phyloP scores from a whole-genome alignment of 2,329 filamentous ascomycete genomes.

The Capronia epimyces region DNA sequence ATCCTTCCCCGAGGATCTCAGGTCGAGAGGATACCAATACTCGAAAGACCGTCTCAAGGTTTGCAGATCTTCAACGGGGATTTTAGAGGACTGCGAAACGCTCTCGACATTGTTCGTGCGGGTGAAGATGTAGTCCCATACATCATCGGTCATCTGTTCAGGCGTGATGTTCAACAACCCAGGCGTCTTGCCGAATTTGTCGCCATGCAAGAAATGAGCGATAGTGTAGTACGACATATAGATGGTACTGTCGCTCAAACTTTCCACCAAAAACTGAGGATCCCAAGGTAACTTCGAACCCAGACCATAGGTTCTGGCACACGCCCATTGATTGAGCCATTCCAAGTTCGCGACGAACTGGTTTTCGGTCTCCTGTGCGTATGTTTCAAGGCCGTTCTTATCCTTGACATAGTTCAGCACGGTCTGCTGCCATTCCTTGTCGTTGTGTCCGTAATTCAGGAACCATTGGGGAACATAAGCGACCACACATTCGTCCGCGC shows the following conservation, averaged over 20 bases:
- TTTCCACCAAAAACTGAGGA: constrained; percentile 81
- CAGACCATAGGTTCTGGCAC: constrained; percentile 82
- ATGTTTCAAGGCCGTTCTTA: constrained; percentile 69
- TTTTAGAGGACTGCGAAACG: constrained; percentile 60
- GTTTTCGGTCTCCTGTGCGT: constrained; percentile 68
- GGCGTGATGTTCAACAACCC: constrained; percentile 65
- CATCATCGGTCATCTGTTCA: constrained; percentile 87
- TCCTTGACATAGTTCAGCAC: constrained; percentile 68
- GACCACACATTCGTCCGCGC: constrained; percentile 87
- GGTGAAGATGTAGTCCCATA: constrained; percentile 94
- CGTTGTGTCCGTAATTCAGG: constrained; percentile 87
- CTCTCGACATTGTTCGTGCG: constrained; percentile 65
- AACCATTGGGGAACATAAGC: constrained; percentile 97
- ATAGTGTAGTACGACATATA: constrained; percentile 66
- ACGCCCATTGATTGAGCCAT: constrained; percentile 96
- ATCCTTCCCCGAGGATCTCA: constrained; percentile 86
- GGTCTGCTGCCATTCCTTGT: constrained; percentile 68
- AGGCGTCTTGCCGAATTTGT: constrained; percentile 73
- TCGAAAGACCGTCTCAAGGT: constrained; percentile 86
- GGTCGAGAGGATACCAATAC: constrained; percentile 93
- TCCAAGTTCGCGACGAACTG: constrained; percentile 78
- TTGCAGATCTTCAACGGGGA: constrained; percentile 67
- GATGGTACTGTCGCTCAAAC: constrained; percentile 82
- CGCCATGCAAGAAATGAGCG: constrained; percentile 64
- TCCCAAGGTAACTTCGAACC: constrained; percentile 96